A percentile compares a stretch with the other conserved stretches of the same genome.
Evolutionary conservation across 306 rosid species (phyloP).

Genomic region (Prunus persica): Prunus_persica_NCBIv2 NC_034010.1:19069501-19070000

Average conservation of each 20-base stretch:
- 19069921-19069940: conserved; percentile 1
- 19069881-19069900: conserved; percentile 72
- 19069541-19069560: too few species aligned
- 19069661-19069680: background rate
- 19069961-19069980: background rate
- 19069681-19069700: background rate
- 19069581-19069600: too few species aligned
- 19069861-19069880: conserved; percentile 72
- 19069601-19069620: background rate
- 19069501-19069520: too few species aligned
- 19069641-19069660: too few species aligned
- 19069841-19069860: conserved; percentile 80
- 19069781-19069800: background rate
- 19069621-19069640: background rate
- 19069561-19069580: too few species aligned
- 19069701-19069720: background rate
- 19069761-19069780: background rate
- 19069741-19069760: background rate
- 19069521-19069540: too few species aligned
- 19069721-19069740: background rate
- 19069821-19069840: conserved; percentile 84
- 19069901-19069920: conserved; percentile 75
- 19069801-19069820: conserved; percentile 6
- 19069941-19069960: background rate
- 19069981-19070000: background rate